phyloP scores from a whole-genome alignment of 2,329 filamentous ascomycete species.

The Ascochyta koolunga region DNA sequence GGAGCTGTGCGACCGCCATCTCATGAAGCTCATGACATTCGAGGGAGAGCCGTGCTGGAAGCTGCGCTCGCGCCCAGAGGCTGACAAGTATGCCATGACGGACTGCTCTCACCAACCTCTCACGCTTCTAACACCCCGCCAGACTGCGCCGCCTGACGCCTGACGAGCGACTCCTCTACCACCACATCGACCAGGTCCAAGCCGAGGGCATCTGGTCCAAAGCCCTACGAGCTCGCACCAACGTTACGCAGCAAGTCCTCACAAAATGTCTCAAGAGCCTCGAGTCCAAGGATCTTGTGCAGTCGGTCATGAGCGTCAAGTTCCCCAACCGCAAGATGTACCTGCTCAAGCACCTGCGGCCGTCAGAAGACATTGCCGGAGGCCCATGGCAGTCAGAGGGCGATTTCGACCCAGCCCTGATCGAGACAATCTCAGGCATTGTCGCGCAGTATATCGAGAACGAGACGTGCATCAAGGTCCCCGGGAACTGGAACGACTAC shows the following conservation, averaged over 20 bases:
- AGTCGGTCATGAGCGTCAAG: conserved; percentile 89
- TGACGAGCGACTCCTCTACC: conserved; percentile 86
- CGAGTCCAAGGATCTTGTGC: conserved; percentile 80
- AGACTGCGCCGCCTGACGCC: conserved; percentile 57
- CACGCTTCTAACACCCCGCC: conserved; percentile 13
- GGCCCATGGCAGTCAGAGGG: conserved; percentile 95
- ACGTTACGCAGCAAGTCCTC: conserved; percentile 83
- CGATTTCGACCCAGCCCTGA: conserved; percentile 86
- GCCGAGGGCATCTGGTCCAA: conserved; percentile 90
- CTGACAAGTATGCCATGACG: conserved; percentile 44
- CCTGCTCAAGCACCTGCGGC: conserved; percentile 83
- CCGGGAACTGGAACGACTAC: conserved; percentile 50
- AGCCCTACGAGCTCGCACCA: conserved; percentile 77
- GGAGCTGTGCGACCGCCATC: conserved; percentile 42
- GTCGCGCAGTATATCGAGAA: conserved; percentile 76
- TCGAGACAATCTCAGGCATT: conserved; percentile 74
- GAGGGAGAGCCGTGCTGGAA: conserved; percentile 48
- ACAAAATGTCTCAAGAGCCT: conserved; percentile 84
- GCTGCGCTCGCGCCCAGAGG: conserved; percentile 42
- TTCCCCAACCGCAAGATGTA: conserved; percentile 93
- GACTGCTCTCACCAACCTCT: background rate
- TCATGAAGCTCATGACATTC: conserved; percentile 47
- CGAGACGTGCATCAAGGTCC: conserved; percentile 70
- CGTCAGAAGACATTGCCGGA: conserved; percentile 88
- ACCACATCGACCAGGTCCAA: conserved; percentile 83